Conservation (phyloP, 495 filamentous ascomycete species). For the Friedmanniomyces simplex region DNA sequence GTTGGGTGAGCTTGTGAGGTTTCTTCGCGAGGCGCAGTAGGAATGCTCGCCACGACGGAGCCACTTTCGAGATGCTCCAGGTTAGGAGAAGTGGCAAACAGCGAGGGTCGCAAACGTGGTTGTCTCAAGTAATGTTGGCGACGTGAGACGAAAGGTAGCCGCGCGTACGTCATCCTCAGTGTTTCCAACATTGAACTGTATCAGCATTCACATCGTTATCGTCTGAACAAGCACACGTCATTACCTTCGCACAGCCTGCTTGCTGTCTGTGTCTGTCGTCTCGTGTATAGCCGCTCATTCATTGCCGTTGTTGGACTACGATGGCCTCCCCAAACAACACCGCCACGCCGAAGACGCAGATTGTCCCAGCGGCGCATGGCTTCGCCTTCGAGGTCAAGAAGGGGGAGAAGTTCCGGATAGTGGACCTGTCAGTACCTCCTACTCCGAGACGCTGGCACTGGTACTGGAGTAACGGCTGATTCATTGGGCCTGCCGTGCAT, state of each 20-base stretch:
- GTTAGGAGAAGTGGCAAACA: neutral
- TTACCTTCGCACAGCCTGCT: too few species aligned
- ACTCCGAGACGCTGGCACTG: neutral
- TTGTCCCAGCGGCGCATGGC: constrained; percentile 22
- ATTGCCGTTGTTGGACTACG: too few species aligned
- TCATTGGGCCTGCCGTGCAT: neutral
- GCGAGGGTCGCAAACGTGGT: neutral
- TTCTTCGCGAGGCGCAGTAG: constrained; percentile 3
- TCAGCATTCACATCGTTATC: too few species aligned
- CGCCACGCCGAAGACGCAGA: constrained; percentile 10
- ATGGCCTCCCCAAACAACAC: too few species aligned
- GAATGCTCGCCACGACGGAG: constrained; percentile 10
- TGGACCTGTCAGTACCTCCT: constrained; percentile 21
- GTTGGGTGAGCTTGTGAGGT: neutral
- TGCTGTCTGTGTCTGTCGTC: too few species aligned
- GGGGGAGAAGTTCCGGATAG: constrained; percentile 30
- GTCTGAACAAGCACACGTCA: too few species aligned
- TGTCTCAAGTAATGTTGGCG: too few species aligned
- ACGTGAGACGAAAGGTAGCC: neutral
- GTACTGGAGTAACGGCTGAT: neutral
- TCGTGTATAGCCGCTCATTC: too few species aligned
- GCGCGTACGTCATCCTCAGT: neutral
- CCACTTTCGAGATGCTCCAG: neutral
- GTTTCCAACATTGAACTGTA: neutral
- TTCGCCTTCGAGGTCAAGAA: constrained; percentile 27